Percentiles rank a stretch among this genome's conserved stretches.
phyloP scores from a whole-genome alignment of 768 basidiomycete genomes.

The Clitopilus hobsonii region DNA sequence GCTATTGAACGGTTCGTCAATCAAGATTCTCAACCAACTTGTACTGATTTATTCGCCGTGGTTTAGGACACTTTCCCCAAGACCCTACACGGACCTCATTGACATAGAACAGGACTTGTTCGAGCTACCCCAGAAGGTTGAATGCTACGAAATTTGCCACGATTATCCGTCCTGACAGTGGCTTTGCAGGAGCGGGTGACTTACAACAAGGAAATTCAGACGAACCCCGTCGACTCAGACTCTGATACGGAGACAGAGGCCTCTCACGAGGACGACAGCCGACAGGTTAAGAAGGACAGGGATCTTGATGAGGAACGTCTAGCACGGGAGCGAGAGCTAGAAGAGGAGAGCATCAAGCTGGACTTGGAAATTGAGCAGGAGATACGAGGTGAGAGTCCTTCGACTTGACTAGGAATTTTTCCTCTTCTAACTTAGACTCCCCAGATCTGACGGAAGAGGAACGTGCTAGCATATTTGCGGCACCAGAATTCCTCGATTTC shows the following conservation, averaged over 20 bases:
- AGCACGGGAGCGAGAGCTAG: constrained; percentile 70
- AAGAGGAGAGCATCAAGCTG: constrained; percentile 78
- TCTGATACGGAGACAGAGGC: constrained; percentile 53
- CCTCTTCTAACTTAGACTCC: not conserved
- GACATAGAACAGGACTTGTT: constrained; percentile 89
- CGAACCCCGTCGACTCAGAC: constrained; percentile 58
- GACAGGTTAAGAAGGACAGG: constrained; percentile 54
- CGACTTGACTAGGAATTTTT: not conserved
- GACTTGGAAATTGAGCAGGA: constrained; percentile 86
- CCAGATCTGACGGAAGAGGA: constrained; percentile 87
- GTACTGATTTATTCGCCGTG: too few species aligned
- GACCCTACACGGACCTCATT: constrained; percentile 73
- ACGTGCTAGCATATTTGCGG: constrained; percentile 72
- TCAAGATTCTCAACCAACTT: constrained; percentile 3
- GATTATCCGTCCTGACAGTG: constrained; percentile 1
- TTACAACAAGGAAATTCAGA: constrained; percentile 85
- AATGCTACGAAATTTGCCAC: constrained; percentile 7
- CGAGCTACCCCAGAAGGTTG: constrained; percentile 82
- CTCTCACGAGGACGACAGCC: constrained; percentile 57
- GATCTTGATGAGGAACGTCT: constrained; percentile 67
- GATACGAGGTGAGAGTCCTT: constrained; percentile 57
- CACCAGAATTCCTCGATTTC: constrained; percentile 90
- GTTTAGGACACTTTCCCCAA: constrained; percentile 55
- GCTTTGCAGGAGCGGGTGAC: constrained; percentile 62
- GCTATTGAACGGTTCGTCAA: constrained; percentile 60